These are phyloP conservation scores for Chaetothyriales sp. DNA, from an alignment of 2,329 filamentous ascomycete genomes.

Conservation along the genomic window DNA sequence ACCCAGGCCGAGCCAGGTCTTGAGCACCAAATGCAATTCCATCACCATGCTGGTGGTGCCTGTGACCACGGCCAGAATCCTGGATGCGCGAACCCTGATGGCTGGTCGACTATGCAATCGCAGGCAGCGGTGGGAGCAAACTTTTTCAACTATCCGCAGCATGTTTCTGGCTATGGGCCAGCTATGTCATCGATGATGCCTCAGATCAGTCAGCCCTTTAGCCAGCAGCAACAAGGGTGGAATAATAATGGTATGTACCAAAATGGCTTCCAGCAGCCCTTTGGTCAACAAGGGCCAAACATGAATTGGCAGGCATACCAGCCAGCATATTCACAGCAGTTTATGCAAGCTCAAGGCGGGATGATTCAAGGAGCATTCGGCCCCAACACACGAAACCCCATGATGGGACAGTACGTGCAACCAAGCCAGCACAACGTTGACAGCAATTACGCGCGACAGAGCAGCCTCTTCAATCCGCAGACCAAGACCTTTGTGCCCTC, in stretches of 20 bases:
- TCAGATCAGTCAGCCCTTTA: slow-evolving; percentile 14
- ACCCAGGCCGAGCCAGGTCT: slow-evolving; percentile 13
- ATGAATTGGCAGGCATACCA: slow-evolving; percentile 14
- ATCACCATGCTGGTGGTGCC: slow-evolving; percentile 3
- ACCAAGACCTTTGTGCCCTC: slow-evolving; percentile 79
- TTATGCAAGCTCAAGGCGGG: not conserved
- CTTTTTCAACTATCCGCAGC: slow-evolving; percentile 9
- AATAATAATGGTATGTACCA: slow-evolving; percentile 25
- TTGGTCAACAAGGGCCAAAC: slow-evolving; percentile 22
- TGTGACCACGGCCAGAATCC: slow-evolving; percentile 2
- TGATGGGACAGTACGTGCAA: not conserved
- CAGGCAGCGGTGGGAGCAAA: not conserved
- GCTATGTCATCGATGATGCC: slow-evolving; percentile 7
- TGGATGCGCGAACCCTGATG: slow-evolving; percentile 6
- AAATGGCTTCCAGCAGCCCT: slow-evolving; percentile 25
- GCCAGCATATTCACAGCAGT: not conserved
- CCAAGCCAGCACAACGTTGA: not conserved
- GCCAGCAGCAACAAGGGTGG: slow-evolving; percentile 21
- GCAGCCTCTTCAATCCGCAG: slow-evolving; percentile 68
- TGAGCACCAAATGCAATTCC: slow-evolving; percentile 10
- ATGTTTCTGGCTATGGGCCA: slow-evolving; percentile 6
- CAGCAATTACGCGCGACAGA: not conserved
- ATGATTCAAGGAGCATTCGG: not conserved
- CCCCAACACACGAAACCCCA: not conserved
- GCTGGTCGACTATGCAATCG: slow-evolving; percentile 9